A percentile compares a stretch with the other conserved stretches of the same genome.
Conservation (phyloP, 495 filamentous ascomycete genomes). For the Hypoxylon rickii region DNA sequence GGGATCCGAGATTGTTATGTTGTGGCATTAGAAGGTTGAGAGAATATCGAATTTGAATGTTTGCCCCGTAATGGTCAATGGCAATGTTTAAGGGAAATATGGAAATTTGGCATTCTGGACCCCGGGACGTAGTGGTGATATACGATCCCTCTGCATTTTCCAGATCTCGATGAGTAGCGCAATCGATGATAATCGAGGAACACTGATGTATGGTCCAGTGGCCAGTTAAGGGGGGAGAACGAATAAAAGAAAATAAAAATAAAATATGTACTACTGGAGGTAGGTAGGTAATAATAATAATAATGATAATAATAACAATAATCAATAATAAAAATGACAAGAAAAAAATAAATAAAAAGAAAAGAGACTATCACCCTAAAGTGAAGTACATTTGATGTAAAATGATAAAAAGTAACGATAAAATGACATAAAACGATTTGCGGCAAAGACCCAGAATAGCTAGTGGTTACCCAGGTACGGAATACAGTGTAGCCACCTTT, state of each 20-base stretch:
- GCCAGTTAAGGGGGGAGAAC: slow-evolving; percentile 24
- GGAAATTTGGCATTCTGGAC: slow-evolving; percentile 38
- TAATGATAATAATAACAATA: not conserved
- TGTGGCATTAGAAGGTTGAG: slow-evolving; percentile 30
- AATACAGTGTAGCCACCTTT: too few relatives aligned
- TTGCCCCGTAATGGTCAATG: slow-evolving; percentile 38
- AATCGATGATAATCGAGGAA: slow-evolving; percentile 35
- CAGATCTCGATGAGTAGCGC: slow-evolving; percentile 38
- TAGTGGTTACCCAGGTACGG: slow-evolving; percentile 31
- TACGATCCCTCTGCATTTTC: slow-evolving; percentile 39
- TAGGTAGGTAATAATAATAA: too few relatives aligned
- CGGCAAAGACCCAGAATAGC: slow-evolving; percentile 32
- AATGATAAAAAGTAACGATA: not conserved
- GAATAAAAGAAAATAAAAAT: too few relatives aligned
- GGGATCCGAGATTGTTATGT: slow-evolving; percentile 26
- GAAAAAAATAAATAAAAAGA: not conserved
- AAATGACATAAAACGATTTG: slow-evolving; percentile 14
- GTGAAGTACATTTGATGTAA: too few relatives aligned
- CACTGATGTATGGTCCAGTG: slow-evolving; percentile 37
- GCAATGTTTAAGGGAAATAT: slow-evolving; percentile 40
- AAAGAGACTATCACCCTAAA: too few relatives aligned
- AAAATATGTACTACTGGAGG: too few relatives aligned
- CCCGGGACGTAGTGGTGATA: slow-evolving; percentile 33
- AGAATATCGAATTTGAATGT: slow-evolving; percentile 37
- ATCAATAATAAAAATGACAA: not conserved